These are phyloP conservation scores for Mangifera indica DNA, from an alignment of 345 rosid species.

Conservation along the genomic window DNA sequence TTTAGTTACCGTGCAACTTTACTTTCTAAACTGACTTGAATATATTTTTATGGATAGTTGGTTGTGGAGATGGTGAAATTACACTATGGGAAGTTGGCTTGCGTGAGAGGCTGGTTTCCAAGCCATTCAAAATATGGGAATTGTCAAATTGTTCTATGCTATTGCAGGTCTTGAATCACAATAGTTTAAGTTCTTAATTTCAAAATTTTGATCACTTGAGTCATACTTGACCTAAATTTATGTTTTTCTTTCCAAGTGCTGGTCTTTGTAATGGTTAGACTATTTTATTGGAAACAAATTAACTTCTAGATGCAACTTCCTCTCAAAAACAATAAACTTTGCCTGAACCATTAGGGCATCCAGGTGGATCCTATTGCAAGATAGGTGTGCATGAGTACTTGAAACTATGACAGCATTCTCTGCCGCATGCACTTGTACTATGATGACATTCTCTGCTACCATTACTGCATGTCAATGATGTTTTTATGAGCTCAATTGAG, in stretches of 20 bases:
- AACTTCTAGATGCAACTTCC: neutral
- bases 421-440: neutral
- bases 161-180: slow-evolving; percentile 43
- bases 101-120: slow-evolving; percentile 50
- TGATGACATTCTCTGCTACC: neutral
- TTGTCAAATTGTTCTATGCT: slow-evolving; percentile 36
- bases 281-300: neutral
- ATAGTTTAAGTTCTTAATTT: neutral
- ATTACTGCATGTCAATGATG: neutral
- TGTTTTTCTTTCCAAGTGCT: neutral
- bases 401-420: neutral
- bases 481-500: neutral
- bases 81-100: slow-evolving; percentile 61
- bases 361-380: too few relatives aligned
- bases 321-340: neutral
- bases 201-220: neutral
- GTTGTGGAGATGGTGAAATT: slow-evolving; percentile 64
- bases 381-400: too few relatives aligned
- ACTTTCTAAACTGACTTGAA: slow-evolving; percentile 17
- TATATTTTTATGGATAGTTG: slow-evolving; percentile 42
- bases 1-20: neutral
- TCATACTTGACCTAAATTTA: neutral
- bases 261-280: neutral
- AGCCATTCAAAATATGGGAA: slow-evolving; percentile 63
- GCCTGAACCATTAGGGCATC: neutral